phyloP scores from a whole-genome alignment of 2,329 filamentous ascomycete genomes.

The Penicillium psychrosexuale region DNA sequence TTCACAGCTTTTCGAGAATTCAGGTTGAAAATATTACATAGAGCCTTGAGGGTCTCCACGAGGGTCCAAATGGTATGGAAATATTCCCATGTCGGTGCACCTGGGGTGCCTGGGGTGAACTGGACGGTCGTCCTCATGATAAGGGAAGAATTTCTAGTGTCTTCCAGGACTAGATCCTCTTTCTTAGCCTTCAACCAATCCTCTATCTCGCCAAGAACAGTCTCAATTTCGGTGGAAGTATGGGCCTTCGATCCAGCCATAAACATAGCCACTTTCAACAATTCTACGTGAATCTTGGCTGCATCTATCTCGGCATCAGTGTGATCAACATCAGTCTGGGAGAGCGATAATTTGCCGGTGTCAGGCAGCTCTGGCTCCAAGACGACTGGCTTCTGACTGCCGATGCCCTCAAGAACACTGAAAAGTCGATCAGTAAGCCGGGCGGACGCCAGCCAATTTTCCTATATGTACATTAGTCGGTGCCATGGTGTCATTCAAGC shows the following conservation, averaged over 20 bases:
- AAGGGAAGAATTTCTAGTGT: conserved; percentile 19
- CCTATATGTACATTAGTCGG: conserved; percentile 29
- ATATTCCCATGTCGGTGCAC: conserved; percentile 42
- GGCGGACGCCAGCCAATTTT: conserved; percentile 36
- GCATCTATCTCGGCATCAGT: conserved; percentile 36
- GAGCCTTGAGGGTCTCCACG: conserved; percentile 43
- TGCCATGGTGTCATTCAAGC: neutral
- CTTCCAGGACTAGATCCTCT: conserved; percentile 21
- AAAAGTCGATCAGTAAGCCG: conserved; percentile 38
- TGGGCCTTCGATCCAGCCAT: conserved; percentile 35
- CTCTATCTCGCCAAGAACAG: conserved; percentile 29
- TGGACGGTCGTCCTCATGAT: conserved; percentile 26
- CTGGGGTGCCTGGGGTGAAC: conserved; percentile 23
- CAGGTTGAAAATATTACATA: conserved; percentile 33
- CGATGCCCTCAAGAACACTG: conserved; percentile 31
- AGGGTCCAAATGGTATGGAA: conserved; percentile 39
- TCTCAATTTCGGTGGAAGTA: conserved; percentile 29
- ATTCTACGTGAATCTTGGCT: conserved; percentile 31
- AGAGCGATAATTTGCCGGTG: conserved; percentile 25
- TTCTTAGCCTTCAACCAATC: conserved; percentile 31
- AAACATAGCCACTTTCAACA: conserved; percentile 35
- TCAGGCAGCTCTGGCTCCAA: conserved; percentile 27
- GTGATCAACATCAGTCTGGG: conserved; percentile 31
- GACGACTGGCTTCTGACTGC: conserved; percentile 32
- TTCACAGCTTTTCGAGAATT: conserved; percentile 34